These are phyloP conservation scores for Teunomyces stri DNA, from an alignment of 805 yeast genomes.

Conservation along the genomic window DNA sequence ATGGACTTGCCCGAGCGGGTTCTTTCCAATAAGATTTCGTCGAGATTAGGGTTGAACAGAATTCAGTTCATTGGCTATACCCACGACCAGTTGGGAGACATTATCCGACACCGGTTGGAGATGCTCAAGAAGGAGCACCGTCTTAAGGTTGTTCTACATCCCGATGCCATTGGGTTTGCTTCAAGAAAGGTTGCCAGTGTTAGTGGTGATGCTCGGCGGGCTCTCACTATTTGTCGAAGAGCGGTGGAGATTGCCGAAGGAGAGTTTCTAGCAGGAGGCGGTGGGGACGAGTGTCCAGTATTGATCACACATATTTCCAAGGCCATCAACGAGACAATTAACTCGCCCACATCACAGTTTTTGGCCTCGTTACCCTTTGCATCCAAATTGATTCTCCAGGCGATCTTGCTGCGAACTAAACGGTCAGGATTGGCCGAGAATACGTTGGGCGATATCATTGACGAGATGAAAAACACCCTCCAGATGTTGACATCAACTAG, in stretches of 20 bases:
- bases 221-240: slow-evolving; percentile 79
- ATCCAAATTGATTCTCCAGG: slow-evolving; percentile 69
- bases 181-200: slow-evolving; percentile 93
- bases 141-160: slow-evolving; percentile 46
- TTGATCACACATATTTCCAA: slow-evolving; percentile 70
- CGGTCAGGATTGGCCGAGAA: slow-evolving; percentile 72
- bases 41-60: slow-evolving; percentile 85
- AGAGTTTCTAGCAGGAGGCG: slow-evolving; percentile 40
- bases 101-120: slow-evolving; percentile 70
- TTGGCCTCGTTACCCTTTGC: slow-evolving; percentile 61
- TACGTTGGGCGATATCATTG: slow-evolving; percentile 71
- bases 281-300: slow-evolving; percentile 41
- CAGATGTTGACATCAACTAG: slow-evolving; percentile 37
- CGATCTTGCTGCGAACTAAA: slow-evolving; percentile 59
- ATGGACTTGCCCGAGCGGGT: slow-evolving; percentile 95
- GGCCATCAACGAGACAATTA: slow-evolving; percentile 77
- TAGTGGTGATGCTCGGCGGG: slow-evolving; percentile 96
- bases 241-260: slow-evolving; percentile 86
- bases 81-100: slow-evolving; percentile 69
- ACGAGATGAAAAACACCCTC: slow-evolving; percentile 61
- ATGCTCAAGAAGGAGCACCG: slow-evolving; percentile 31
- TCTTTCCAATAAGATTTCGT: slow-evolving; percentile 82
- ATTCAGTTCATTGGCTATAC: slow-evolving; percentile 88
- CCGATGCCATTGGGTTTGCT: slow-evolving; percentile 87
- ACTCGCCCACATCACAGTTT: slow-evolving; percentile 65